Percentiles rank a stretch among this genome's conserved stretches.
These are phyloP conservation scores for Erucastrum elatum DNA, from an alignment of 345 rosid genomes.

Conservation along the genomic window DNA sequence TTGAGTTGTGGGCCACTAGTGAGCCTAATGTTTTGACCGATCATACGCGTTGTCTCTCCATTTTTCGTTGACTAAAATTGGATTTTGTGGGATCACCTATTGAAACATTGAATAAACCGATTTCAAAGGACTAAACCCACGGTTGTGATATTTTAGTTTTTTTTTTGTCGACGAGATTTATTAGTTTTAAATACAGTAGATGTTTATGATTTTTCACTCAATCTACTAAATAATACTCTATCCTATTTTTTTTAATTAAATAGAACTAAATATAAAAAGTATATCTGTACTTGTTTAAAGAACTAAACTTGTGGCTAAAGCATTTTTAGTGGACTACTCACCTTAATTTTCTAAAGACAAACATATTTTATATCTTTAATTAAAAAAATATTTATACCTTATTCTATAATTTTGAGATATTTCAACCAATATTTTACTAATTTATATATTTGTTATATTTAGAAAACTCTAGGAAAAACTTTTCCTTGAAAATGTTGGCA, in stretches of 20 bases:
- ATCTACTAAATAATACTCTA: neutral
- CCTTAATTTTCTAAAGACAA: too few species aligned
- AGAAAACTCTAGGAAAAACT: too few species aligned
- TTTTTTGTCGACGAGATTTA: neutral
- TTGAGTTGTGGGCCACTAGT: neutral
- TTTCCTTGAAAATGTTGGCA: too few species aligned
- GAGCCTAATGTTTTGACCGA: neutral
- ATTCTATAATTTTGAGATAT: too few species aligned
- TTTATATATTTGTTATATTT: too few species aligned
- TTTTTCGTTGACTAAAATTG: neutral
- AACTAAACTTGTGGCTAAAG: neutral
- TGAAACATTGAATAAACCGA: neutral
- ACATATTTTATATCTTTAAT: too few species aligned
- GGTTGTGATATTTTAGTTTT: neutral
- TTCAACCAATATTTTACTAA: too few species aligned
- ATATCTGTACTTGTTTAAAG: neutral
- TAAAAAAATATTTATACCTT: too few species aligned
- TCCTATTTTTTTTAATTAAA: neutral
- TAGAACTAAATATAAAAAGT: neutral
- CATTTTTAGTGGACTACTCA: neutral
- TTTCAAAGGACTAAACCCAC: neutral
- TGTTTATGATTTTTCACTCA: neutral
- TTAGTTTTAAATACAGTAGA: neutral
- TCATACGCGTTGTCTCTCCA: neutral
- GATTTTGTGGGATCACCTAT: neutral